A percentile compares a stretch with the other conserved stretches of the same genome.
Evolutionary conservation across 345 rosid genomes (phyloP).

Genomic region (Hevea brasiliensis): DNA sequence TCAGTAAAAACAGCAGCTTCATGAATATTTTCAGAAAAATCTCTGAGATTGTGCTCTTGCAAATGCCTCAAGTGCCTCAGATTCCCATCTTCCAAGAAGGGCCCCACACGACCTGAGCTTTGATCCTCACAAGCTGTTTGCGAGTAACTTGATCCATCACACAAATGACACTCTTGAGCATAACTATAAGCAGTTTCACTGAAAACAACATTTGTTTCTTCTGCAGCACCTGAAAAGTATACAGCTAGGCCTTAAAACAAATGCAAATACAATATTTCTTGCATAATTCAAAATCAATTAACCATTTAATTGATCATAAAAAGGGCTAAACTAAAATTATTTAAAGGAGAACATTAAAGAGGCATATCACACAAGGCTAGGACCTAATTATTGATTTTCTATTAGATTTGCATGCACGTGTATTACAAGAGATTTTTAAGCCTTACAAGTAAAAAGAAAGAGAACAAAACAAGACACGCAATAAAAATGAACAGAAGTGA

Average conservation of each 20-base stretch:
- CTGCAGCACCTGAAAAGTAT: constrained; percentile 70
- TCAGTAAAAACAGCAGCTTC: constrained; percentile 38
- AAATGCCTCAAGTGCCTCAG: constrained; percentile 62
- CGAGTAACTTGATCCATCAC: constrained; percentile 40
- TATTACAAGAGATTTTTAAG: neutral
- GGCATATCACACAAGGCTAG: neutral
- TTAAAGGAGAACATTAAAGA: neutral
- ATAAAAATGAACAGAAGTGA: no score
- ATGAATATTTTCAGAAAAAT: constrained; percentile 47
- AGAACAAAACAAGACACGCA: no score
- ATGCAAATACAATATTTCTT: neutral
- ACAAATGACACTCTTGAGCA: constrained; percentile 72
- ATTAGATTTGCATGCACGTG: neutral
- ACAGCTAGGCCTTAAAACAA: neutral
- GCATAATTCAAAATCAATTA: neutral
- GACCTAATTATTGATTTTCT: neutral
- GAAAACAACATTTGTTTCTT: constrained; percentile 76
- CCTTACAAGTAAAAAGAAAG: neutral
- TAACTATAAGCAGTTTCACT: constrained; percentile 78
- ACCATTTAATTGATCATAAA: neutral
- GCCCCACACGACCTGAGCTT: constrained; percentile 40
- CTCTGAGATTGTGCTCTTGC: constrained; percentile 67
- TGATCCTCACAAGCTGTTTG: constrained; percentile 54
- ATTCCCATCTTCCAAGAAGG: constrained; percentile 54
- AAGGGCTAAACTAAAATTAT: neutral